Evolutionary conservation across 2,329 filamentous ascomycete species (phyloP), one percentile per base, ranked within the genome.

Genomic region (Fusarium scirpi): DNA sequence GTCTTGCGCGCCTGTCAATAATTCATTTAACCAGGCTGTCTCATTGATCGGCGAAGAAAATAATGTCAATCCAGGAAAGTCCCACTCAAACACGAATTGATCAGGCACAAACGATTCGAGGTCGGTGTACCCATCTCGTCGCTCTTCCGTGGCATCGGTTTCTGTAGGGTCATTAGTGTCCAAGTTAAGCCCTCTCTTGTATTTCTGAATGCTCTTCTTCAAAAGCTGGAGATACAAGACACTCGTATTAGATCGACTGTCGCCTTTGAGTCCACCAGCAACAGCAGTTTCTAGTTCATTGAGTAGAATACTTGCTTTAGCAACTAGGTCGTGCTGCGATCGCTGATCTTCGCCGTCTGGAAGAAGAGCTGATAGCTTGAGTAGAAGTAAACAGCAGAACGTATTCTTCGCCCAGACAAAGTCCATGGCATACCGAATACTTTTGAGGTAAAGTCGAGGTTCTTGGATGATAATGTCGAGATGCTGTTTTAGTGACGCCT

Each of bases 391-490:
- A 8, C 63, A 66, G 1, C 63, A 66, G 5, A 66, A 66, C 0
- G 63, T 66, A 1, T 66, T 66, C 2, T 67, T 67, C 0, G 63
- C 63, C 63, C 62, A 66, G 2, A 66, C 62, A 30, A 66, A 66
- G 20, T 66, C 62, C 63, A 67, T 67, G 3, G 63, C 62, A 30
- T 66, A 66, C 2, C 55, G 55, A 0, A 48, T 54, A 4, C 63
- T 67, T 11, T 49, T 48, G 6, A 66, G 62, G n/a, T 66, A 66
- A 4, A 66, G 25, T 2, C 55, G 51, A 1, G 63, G 62, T 9
- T 66, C 62, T 24, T 55, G 24, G 0, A 66, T 66, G 4, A 66
- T 51, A 2, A 66, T 66, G 10, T 62, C 62, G 0, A 66, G 62
- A 12, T 66, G 62, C 8, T 66, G 63, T 11, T 67, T 48, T 2